phyloP scores from a whole-genome alignment of 164 flowering plant genomes.

The Santalum album region DNA sequence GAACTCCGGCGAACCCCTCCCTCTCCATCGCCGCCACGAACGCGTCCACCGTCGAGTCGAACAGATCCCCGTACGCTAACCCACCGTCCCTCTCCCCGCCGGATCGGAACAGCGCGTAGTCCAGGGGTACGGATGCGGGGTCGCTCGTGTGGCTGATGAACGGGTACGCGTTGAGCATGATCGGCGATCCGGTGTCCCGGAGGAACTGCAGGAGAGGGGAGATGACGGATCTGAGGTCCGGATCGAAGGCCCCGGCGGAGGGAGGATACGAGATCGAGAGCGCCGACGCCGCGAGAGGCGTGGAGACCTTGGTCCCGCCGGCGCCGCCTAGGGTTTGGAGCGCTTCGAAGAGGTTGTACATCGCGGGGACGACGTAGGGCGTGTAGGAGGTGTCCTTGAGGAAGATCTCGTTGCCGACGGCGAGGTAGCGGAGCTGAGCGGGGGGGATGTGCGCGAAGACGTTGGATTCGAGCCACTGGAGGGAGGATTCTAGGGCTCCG shows the following conservation, averaged over 20 bases:
- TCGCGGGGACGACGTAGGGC: neutral
- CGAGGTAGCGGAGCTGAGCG: neutral
- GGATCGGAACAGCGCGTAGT: neutral
- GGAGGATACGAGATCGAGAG: neutral
- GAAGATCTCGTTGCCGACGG: slow-evolving; percentile 4
- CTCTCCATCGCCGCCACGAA: neutral
- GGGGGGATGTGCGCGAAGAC: neutral
- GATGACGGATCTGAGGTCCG: neutral
- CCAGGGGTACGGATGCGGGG: neutral
- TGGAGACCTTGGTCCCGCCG: slow-evolving; percentile 1
- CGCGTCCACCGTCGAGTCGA: neutral
- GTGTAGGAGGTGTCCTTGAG: neutral
- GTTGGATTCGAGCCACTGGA: neutral
- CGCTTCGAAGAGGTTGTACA: neutral
- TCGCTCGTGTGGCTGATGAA: neutral
- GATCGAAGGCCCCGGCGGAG: neutral
- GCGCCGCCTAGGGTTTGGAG: neutral
- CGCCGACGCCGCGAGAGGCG: neutral
- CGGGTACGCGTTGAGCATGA: neutral
- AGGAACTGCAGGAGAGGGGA: neutral
- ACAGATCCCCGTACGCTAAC: neutral
- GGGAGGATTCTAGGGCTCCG: neutral
- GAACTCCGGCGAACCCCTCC: neutral
- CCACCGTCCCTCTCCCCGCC: neutral
- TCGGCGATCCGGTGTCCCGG: neutral